Evolutionary conservation across 306 rosid species (phyloP).

Genomic region (Bauhinia variegata): DNA sequence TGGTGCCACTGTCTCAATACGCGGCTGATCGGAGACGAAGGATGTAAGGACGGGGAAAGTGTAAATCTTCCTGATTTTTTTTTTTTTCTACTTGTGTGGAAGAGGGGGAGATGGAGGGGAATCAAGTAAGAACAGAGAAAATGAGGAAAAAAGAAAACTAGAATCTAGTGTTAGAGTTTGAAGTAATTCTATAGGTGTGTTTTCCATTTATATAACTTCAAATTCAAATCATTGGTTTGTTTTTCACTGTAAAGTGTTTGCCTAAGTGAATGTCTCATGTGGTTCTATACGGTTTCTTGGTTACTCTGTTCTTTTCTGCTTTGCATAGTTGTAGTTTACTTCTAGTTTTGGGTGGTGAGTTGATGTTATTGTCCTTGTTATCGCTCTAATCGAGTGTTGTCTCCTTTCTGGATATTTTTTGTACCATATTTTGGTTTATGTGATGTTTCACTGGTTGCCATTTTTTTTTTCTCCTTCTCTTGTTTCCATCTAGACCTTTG

Average conservation of each 20-base stretch:
- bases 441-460: too few species aligned
- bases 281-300: too few species aligned
- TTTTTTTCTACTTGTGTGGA: not conserved
- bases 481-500: slow-evolving; percentile 1
- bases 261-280: too few species aligned
- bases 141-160: not conserved
- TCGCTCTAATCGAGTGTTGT: not conserved
- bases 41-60: slow-evolving; percentile 42
- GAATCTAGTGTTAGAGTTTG: not conserved
- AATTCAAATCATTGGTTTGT: slow-evolving; percentile 10
- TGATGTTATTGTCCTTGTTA: not conserved
- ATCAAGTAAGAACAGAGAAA: not conserved
- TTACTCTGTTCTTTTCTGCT: too few species aligned
- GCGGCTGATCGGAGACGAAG: slow-evolving; percentile 70
- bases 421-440: too few species aligned
- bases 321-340: too few species aligned
- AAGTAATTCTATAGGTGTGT: slow-evolving; percentile 14
- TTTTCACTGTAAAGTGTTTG: not conserved
- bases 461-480: not conserved
- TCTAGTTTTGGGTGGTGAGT: not conserved
- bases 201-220: not conserved
- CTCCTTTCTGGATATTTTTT: too few species aligned
- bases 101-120: not conserved
- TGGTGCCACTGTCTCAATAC: slow-evolving; percentile 78
- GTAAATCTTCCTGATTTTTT: slow-evolving; percentile 18